A percentile compares a stretch with the other conserved stretches of the same genome.
phyloP scores from a whole-genome alignment of 1,284 basidiomycete genomes.

The Kalmanozyma brasiliensis region DNA sequence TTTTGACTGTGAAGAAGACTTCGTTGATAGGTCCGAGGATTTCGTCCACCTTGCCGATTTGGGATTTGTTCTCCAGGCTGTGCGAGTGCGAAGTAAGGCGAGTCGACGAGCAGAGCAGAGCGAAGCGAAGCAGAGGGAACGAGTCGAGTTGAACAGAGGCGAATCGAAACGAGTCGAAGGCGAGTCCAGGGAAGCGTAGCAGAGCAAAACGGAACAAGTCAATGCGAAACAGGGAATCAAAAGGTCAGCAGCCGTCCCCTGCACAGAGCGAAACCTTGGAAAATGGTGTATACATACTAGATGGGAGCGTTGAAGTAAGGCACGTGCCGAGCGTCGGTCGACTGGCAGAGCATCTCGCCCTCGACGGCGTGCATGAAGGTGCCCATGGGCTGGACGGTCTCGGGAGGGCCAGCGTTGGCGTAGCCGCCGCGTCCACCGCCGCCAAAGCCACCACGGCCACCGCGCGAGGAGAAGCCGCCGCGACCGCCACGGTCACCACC shows the following conservation, averaged over 20 bases:
- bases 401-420: conserved; percentile 62
- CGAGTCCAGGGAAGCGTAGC: too few species aligned
- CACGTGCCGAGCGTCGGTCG: conserved; percentile 75
- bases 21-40: conserved; percentile 98
- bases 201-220: too few species aligned
- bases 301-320: conserved; percentile 99
- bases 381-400: conserved; percentile 65
- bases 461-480: conserved; percentile 56
- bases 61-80: conserved; percentile 90
- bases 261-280: too few species aligned
- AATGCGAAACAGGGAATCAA: background rate
- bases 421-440: conserved; percentile 58
- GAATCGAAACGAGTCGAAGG: too few species aligned
- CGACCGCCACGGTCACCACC: conserved; percentile 55
- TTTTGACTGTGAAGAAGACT: conserved; percentile 97
- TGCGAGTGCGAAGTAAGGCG: background rate
- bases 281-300: too few species aligned
- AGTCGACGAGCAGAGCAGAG: too few species aligned
- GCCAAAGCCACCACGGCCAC: conserved; percentile 58
- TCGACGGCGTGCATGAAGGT: conserved; percentile 80
- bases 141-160: too few species aligned
- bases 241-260: conserved; percentile 14
- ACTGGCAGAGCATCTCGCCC: conserved; percentile 96
- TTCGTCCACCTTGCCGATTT: conserved; percentile 94
- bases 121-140: too few species aligned